A percentile compares a stretch with the other conserved stretches of the same genome.
These are phyloP conservation scores for Fraxinus americana DNA, from an alignment of 257 asterid species.

Conservation along the genomic window DNA sequence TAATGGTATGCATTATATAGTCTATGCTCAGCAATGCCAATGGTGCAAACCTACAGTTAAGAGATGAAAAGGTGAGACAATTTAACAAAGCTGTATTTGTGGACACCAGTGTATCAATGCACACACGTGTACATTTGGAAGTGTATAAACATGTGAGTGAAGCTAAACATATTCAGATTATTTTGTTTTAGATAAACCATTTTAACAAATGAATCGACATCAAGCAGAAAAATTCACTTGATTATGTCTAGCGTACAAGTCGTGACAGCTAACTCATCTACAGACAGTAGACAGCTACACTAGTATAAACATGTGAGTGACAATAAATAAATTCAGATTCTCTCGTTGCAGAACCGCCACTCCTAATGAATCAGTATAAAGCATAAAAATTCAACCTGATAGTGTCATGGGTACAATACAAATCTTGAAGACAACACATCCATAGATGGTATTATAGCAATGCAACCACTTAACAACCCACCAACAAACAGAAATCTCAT, in stretches of 20 bases:
- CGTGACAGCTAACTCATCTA: neutral
- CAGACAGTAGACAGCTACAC: neutral
- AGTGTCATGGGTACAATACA: no score
- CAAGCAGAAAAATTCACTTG: neutral
- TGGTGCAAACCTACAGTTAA: slow-evolving; percentile 29
- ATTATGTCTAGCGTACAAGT: neutral
- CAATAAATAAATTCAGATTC: neutral
- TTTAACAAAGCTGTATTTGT: neutral
- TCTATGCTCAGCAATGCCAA: slow-evolving; percentile 17
- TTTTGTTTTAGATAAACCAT: neutral
- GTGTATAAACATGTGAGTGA: neutral
- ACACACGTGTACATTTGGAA: neutral
- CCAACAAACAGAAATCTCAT: neutral
- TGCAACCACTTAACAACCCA: neutral
- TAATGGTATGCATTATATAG: slow-evolving; percentile 60
- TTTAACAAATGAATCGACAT: neutral
- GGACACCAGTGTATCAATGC: neutral
- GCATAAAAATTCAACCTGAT: neutral
- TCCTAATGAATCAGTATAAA: neutral
- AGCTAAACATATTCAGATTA: neutral
- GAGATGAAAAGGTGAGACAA: neutral
- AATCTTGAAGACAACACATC: no score
- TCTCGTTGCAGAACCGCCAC: neutral
- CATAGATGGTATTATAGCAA: neutral
- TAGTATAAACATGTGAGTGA: neutral